Evolutionary conservation across 1,284 basidiomycete species (phyloP), one percentile per base, ranked within the genome.

Genomic region (Ceratobasidium sp.): DNA sequence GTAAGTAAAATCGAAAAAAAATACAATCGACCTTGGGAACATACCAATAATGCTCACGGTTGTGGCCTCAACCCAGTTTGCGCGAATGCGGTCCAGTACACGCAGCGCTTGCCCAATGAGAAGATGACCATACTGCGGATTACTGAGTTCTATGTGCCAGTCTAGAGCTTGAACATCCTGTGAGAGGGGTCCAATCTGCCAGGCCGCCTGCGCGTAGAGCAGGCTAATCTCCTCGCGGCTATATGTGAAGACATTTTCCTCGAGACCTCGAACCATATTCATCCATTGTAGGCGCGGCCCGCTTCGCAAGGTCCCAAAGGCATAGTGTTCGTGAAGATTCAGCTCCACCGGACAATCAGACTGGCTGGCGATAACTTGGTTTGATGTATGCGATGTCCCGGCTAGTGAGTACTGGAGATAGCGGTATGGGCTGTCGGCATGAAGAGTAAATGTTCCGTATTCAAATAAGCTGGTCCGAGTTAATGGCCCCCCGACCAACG

Each of bases 261-360:
- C 77, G 16, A 86, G 73, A 73, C 83, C 84, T 25, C 82, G 78
- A 6, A 80, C 76, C 16, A 86, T 82, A 72, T 86, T 86, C 49
- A 83, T 74, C 85, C 85, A 86, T 58, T 86, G 85, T 0, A 86
- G 74, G 0, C 75, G 76, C 5, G 77, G 73, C 1, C 85, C 84
- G 40, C 82, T 79, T 3, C 85, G 83, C 36, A 86, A 72, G 40
- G 78, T 77, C 0, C 81, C 81, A 72, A 84, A 86, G 0, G 82
- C 79, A 7, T 81, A 76, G 49, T 79, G 83, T 72, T 86, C 84
- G 40, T 86, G 84, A n/a, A 83, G 74, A 6, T 74, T 78, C 2
- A 86, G 73, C 1, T 81, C 78, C 0, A 70, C 61, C 2, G 80
- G 80, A 46, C 83, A 84, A 3, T 80, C 74, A 0, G 75, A 75